Evolutionary conservation across 129 eudicot genomes (phyloP).

Genomic region (Smallanthus sonchifolius): DNA sequence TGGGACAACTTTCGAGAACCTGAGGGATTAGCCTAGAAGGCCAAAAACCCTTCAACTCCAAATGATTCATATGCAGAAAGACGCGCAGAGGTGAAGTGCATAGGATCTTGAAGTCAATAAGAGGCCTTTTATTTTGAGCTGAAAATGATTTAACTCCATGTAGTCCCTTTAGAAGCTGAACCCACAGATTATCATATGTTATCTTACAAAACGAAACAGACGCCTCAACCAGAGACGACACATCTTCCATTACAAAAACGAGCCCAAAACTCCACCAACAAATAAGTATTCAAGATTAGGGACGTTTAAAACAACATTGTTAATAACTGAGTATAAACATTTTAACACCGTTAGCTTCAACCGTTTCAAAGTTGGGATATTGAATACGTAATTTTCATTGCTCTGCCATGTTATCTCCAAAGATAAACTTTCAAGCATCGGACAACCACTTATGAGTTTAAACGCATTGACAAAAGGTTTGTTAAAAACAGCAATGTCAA

Average conservation of each 20-base stretch:
- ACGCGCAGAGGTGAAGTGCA: not conserved
- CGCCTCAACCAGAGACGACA: conserved; percentile 15
- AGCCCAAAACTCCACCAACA: not conserved
- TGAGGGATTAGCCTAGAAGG: not conserved
- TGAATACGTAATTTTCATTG: not conserved
- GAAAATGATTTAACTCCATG: conserved; percentile 14
- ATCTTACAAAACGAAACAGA: not conserved
- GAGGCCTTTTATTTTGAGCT: not conserved
- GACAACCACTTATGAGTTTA: conserved; percentile 3
- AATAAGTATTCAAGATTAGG: conserved; percentile 27
- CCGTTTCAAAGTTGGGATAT: conserved; percentile 8
- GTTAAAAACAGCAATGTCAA: not conserved
- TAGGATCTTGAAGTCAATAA: not conserved
- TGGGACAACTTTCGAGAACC: not conserved
- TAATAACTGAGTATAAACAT: not conserved
- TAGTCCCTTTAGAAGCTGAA: conserved; percentile 10
- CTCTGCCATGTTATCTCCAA: not conserved
- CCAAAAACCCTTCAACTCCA: not conserved
- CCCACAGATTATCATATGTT: not conserved
- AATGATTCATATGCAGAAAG: not conserved
- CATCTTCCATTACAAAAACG: conserved; percentile 6
- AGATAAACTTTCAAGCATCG: conserved; percentile 11
- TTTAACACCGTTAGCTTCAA: not conserved
- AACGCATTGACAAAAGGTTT: not conserved
- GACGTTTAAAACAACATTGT: conserved; percentile 1